Evolutionary conservation across 2,329 filamentous ascomycete genomes (phyloP).

Genomic region (Pyricularia sp.): DNA sequence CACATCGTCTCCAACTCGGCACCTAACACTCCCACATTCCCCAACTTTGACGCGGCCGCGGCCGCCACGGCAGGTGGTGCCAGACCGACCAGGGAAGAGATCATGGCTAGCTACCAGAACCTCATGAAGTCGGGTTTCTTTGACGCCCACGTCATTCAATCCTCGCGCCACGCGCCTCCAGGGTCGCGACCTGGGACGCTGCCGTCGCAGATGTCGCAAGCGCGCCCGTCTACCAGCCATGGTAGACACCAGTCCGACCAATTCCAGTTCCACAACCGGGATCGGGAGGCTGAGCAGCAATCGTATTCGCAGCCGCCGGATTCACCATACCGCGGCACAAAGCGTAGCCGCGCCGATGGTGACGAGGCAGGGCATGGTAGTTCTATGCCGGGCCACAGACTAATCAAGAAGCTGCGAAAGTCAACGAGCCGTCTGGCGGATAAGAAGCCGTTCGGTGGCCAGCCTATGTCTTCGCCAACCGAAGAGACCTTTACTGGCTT

Average conservation of each 20-base stretch:
- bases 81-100: slow-evolving; percentile 35
- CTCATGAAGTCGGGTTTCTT: slow-evolving; percentile 51
- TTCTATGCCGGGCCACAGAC: slow-evolving; percentile 22
- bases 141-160: slow-evolving; percentile 46
- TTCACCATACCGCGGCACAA: slow-evolving; percentile 7
- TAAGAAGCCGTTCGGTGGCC: slow-evolving; percentile 11
- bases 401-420: slow-evolving; percentile 45
- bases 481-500: neutral
- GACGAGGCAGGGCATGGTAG: slow-evolving; percentile 6
- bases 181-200: neutral
- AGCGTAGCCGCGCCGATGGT: slow-evolving; percentile 6
- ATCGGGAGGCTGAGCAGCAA: neutral
- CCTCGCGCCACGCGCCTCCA: slow-evolving; percentile 36
- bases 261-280: neutral
- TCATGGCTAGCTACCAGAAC: slow-evolving; percentile 46
- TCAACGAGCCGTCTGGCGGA: slow-evolving; percentile 30
- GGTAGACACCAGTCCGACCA: neutral
- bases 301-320: slow-evolving; percentile 5
- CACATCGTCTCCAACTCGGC: neutral
- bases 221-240: neutral
- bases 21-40: neutral
- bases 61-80: slow-evolving; percentile 6
- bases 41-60: neutral
- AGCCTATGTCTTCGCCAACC: neutral
- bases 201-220: neutral